Evolutionary conservation across 2,329 filamentous ascomycete genomes (phyloP).

Genomic region (Ophiocordyceps sinensis): DNA sequence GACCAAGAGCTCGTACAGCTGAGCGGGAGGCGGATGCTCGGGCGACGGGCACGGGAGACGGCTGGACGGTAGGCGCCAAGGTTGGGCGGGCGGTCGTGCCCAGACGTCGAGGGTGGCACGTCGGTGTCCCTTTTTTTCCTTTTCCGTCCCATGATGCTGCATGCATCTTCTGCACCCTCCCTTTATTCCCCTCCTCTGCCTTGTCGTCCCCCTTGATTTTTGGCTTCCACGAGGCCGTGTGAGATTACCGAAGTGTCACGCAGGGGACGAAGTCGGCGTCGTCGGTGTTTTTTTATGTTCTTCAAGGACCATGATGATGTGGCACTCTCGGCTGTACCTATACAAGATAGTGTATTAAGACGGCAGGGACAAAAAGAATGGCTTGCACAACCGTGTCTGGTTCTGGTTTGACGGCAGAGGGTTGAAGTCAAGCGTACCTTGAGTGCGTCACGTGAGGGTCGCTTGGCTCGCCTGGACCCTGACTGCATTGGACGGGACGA

Average conservation of each 20-base stretch:
- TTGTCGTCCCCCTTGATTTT: too few species aligned
- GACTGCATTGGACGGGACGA: too few species aligned
- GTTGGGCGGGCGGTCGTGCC: too few species aligned
- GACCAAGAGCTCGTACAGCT: slow-evolving; percentile 43
- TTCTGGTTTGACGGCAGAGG: too few species aligned
- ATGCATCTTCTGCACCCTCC: background rate
- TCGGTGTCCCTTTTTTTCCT: background rate
- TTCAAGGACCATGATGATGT: background rate
- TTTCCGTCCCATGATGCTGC: background rate
- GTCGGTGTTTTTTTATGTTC: slow-evolving; percentile 2
- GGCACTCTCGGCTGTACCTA: slow-evolving; percentile 5
- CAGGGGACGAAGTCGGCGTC: slow-evolving; percentile 1
- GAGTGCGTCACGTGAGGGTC: background rate
- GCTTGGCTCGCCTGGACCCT: too few species aligned
- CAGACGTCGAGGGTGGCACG: too few species aligned
- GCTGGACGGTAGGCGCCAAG: background rate
- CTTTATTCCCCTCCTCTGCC: background rate
- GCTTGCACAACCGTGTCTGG: background rate
- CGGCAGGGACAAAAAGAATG: background rate
- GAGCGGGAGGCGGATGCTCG: too few species aligned
- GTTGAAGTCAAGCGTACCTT: too few species aligned
- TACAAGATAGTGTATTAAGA: slow-evolving; percentile 1
- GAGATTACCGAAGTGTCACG: background rate
- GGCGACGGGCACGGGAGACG: background rate
- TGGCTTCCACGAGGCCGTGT: slow-evolving; percentile 2